phyloP scores from a whole-genome alignment of 306 rosid genomes.

The Prinsepia uniflora region DNA sequence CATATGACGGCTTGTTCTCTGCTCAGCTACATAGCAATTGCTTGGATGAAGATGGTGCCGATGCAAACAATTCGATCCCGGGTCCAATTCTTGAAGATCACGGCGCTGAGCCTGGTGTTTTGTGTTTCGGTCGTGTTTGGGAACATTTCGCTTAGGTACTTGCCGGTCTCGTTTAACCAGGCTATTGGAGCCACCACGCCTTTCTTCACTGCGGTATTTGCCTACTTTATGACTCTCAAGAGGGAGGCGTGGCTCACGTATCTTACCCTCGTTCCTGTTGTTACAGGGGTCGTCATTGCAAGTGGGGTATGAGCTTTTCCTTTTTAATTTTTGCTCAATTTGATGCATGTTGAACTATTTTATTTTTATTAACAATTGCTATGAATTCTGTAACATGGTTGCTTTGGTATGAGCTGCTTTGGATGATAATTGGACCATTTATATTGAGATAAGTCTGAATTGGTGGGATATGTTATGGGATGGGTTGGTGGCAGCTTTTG shows the following conservation, averaged over 20 bases:
- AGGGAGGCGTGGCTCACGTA: slow-evolving; percentile 97
- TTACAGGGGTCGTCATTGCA: slow-evolving; percentile 90
- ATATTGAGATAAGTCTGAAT: not conserved
- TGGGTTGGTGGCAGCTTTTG: not conserved
- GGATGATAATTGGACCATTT: not conserved
- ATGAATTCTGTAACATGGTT: slow-evolving; percentile 2
- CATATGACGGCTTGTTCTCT: slow-evolving; percentile 97
- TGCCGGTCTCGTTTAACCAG: slow-evolving; percentile 92
- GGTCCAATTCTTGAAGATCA: slow-evolving; percentile 84
- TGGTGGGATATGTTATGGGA: not conserved
- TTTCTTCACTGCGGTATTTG: slow-evolving; percentile 91
- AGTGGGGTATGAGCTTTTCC: slow-evolving; percentile 71
- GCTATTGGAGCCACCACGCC: slow-evolving; percentile 98
- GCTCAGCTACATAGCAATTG: slow-evolving; percentile 89
- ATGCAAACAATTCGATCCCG: slow-evolving; percentile 89
- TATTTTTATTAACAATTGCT: slow-evolving; percentile 7
- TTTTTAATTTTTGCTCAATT: not conserved
- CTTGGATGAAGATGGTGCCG: slow-evolving; percentile 94
- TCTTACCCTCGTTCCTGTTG: slow-evolving; percentile 84
- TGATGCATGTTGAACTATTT: slow-evolving; percentile 1
- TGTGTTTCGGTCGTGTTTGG: slow-evolving; percentile 96
- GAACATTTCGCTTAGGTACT: slow-evolving; percentile 76
- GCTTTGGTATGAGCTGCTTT: slow-evolving; percentile 2
- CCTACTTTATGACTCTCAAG: slow-evolving; percentile 80
- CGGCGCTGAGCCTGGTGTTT: slow-evolving; percentile 72